Base-by-base conservation (phyloP, 2,329 filamentous ascomycete species). In the Aspergillus quadrilineatus region DNA sequence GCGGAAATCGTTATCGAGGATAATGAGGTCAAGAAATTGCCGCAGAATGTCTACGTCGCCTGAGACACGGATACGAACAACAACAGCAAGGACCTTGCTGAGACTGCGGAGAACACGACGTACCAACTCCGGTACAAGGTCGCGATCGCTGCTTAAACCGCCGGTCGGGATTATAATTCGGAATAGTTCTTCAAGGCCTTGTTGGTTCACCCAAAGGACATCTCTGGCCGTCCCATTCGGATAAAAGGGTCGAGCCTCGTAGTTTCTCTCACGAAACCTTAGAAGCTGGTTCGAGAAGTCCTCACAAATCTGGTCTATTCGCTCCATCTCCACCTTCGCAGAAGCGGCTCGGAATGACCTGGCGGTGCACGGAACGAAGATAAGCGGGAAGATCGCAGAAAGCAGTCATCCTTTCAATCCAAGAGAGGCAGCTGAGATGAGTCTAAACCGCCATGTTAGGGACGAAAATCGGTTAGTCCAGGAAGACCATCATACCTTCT, bases 11-110 rank as follows among this genome's bases (percentile, higher is more conserved):
- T 53, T 29, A 26, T 43, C 7, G 6, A 30, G 43, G 9, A 56
- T 43, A 37, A 58, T 36, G 3, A 60, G 30, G 6, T 46, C 17
- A 4, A 50, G 34, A 41, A 59, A 62, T 54, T 55, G 50, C 62
- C 62, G 29, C 29, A 61, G 17, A 12, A 57, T 37, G 1, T 60
- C 62, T 2, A 66, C 63, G 15, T 66, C 64, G 14, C 67, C 57
- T n/a, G 60, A 58, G 15, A 64, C 67, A 0, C 61, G 62, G 10
- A 66, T 63, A 50, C 69, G 72, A 2, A 74, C 59, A n/a, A 73
- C 43, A 15, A 67, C 68, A 3, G 69, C 71, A 9, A 73, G 55
- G 29, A 71, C 67, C 42, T 65, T 61, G 46, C 65, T 62, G 2
- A 72, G 63, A 46, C 77, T 30, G 28, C 45, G 37, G 17, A 57